Evolutionary conservation across 176 grass and related monocot species (phyloP), one percentile per base, ranked within the genome.

Genomic region (Secale cereale): DNA sequence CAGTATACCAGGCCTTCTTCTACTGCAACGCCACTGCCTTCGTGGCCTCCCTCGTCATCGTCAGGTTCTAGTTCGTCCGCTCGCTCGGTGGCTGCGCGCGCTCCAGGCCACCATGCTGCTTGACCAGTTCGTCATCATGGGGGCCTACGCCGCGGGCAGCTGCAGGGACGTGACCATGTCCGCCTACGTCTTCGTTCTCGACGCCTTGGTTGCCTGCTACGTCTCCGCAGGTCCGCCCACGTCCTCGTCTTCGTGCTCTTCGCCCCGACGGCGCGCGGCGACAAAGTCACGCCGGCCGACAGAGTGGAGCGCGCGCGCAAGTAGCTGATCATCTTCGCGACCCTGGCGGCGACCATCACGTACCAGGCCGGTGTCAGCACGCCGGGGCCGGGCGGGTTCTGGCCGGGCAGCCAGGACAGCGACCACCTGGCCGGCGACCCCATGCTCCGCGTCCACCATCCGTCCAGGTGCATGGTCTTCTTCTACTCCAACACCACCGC

Each of bases 401-500:
- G 79, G 83, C 74, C 52, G 0, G 78, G 26, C 40, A 78, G 39
- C 23, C n/a, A 77, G 8, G 63, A 4, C 29, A 1, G 8, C 39
- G 4, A 59, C 26, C 82, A 80, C 78, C 54, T 48, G 17, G 82
- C 91, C 71, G 91, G 85, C 25, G 70, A 81, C 45, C 70, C 54
- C 54, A 26, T 80, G 70, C 88, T 89, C 62, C 62, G 68, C 0
- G 17, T 27, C 45, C 59, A 74, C 40, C 66, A 85, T 7, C 48
- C 48, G 7, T 35, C 32, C 16, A 83, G 82, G 26, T 89, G 85
- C 83, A 77, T 82, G 83, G 62, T 29, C 8, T 86, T 89, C 88
- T 89, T 89, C 88, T 86, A 89, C 83, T 77, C 75, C 88, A 89
- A 89, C 78, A 89, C 88, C 31, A 85, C 78, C 29, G 83, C 88